Conservation (phyloP, 805 yeast species). For the Ogataea naganishii region DNA sequence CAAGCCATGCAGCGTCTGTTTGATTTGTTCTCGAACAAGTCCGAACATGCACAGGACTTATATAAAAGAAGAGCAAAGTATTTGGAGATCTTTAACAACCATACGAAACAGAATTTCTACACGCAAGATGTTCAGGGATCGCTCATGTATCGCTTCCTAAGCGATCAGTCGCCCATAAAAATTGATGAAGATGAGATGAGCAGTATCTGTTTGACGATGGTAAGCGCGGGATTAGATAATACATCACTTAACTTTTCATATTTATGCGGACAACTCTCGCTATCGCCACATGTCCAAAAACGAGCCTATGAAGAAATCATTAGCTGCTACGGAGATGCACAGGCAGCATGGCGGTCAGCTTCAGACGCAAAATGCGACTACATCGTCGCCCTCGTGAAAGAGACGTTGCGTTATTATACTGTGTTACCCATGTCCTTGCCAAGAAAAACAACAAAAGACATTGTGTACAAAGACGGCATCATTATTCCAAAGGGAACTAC, state of each 20-base stretch:
- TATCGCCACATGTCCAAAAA: constrained; percentile 30
- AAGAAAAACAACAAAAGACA: constrained; percentile 43
- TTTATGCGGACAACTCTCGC: constrained; percentile 50
- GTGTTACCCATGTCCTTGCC: constrained; percentile 66
- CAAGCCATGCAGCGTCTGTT: constrained; percentile 22
- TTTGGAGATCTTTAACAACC: constrained; percentile 30
- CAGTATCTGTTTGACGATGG: constrained; percentile 64
- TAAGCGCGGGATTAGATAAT: constrained; percentile 74
- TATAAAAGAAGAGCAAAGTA: constrained; percentile 40
- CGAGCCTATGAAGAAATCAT: constrained; percentile 34
- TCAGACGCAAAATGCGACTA: constrained; percentile 30
- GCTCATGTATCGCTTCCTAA: neutral
- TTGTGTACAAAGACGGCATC: constrained; percentile 27
- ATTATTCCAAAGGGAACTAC: constrained; percentile 49
- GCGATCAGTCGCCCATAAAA: constrained; percentile 4
- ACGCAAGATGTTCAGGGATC: constrained; percentile 7
- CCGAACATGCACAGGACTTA: constrained; percentile 15
- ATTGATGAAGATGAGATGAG: constrained; percentile 34
- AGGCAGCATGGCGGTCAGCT: constrained; percentile 11
- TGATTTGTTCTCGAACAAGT: constrained; percentile 8
- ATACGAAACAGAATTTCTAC: constrained; percentile 13
- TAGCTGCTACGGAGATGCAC: constrained; percentile 19
- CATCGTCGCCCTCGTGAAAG: constrained; percentile 50
- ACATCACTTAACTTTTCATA: constrained; percentile 56
- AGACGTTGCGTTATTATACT: constrained; percentile 52